A percentile compares a stretch with the other conserved stretches of the same genome.
Evolutionary conservation across 2,329 filamentous ascomycete genomes (phyloP).

Genomic region (Metarhizium guizhouense): DNA sequence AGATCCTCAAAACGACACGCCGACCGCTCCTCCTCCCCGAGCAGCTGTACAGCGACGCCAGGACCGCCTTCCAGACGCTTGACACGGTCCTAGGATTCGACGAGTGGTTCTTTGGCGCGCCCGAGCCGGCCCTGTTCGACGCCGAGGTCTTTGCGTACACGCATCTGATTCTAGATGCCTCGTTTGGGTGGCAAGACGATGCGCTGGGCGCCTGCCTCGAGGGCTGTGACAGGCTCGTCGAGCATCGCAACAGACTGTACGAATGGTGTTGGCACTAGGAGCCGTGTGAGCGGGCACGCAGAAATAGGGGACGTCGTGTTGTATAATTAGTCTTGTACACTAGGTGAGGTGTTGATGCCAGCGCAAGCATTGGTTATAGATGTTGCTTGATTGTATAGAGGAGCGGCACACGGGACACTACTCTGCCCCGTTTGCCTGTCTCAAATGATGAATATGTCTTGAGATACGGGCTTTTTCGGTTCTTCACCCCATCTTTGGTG

Average conservation of each 20-base stretch:
- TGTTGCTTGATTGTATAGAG: too few species aligned
- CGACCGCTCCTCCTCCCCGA: slow-evolving; percentile 22
- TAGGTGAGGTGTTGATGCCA: too few species aligned
- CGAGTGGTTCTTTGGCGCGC: slow-evolving; percentile 41
- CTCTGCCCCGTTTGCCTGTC: too few species aligned
- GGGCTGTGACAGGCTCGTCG: slow-evolving; percentile 52
- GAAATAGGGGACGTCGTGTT: neutral
- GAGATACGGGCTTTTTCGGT: too few species aligned
- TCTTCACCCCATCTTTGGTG: too few species aligned
- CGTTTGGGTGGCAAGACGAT: slow-evolving; percentile 54
- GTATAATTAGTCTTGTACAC: neutral
- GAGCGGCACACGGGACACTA: too few species aligned
- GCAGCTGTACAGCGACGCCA: slow-evolving; percentile 33
- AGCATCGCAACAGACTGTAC: slow-evolving; percentile 27
- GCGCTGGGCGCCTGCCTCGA: slow-evolving; percentile 48
- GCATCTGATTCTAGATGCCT: slow-evolving; percentile 62
- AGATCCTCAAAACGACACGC: slow-evolving; percentile 58
- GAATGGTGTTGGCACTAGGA: slow-evolving; percentile 19
- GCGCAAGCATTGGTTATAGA: too few species aligned
- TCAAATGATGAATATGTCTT: too few species aligned
- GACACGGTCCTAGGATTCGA: slow-evolving; percentile 29
- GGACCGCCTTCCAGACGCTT: slow-evolving; percentile 37
- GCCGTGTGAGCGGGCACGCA: neutral
- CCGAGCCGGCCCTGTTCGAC: slow-evolving; percentile 66
- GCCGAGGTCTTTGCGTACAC: slow-evolving; percentile 87